Conservation (phyloP, 352 stramenopile genomes). For the Phytopythium chamaehyphon region DNA sequence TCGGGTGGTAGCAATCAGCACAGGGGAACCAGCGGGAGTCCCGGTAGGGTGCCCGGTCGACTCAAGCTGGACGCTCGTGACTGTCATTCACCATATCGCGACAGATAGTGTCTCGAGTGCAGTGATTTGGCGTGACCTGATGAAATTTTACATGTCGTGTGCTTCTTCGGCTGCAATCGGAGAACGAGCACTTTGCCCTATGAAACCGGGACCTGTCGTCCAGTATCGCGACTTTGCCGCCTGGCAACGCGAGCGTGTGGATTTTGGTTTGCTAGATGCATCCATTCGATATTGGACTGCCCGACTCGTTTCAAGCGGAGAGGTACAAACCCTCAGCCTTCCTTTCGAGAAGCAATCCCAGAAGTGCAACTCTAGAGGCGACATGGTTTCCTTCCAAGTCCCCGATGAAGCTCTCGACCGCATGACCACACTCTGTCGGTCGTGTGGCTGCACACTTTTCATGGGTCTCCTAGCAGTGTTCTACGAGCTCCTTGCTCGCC, state of each 20-base stretch:
- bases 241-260: constrained; percentile 36
- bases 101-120: constrained; percentile 40
- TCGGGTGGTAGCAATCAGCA: constrained; percentile 25
- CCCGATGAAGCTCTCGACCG: constrained; percentile 17
- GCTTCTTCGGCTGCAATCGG: not conserved
- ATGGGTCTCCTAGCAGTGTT: constrained; percentile 46
- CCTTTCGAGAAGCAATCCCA: constrained; percentile 29
- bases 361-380: constrained; percentile 7
- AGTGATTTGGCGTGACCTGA: constrained; percentile 45
- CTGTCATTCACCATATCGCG: constrained; percentile 56
- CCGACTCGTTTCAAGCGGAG: constrained; percentile 18
- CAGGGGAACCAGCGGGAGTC: too few relatives aligned
- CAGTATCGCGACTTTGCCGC: constrained; percentile 45
- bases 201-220: not conserved
- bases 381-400: constrained; percentile 32
- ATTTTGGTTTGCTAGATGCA: constrained; percentile 25
- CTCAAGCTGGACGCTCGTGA: constrained; percentile 26
- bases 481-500: constrained; percentile 35
- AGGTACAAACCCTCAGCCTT: constrained; percentile 26
- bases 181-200: not conserved
- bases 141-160: constrained; percentile 14
- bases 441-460: constrained; percentile 37
- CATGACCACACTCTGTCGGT: constrained; percentile 28
- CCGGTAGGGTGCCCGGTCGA: too few relatives aligned
- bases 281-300: constrained; percentile 47